Conservation (phyloP, 495 filamentous ascomycete genomes). For the Penicillium samsonianum region DNA sequence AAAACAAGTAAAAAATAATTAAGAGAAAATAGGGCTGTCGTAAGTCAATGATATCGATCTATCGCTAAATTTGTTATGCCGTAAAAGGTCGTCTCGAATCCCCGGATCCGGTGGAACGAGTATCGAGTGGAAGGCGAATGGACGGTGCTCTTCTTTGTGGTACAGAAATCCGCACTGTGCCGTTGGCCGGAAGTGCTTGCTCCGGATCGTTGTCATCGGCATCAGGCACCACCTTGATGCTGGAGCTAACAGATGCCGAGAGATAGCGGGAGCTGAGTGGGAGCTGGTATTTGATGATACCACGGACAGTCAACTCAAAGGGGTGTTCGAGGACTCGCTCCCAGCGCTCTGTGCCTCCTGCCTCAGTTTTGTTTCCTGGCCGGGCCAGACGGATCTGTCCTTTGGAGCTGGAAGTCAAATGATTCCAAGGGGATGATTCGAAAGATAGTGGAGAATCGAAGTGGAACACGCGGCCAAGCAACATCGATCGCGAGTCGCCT, state of each 20-base stretch:
- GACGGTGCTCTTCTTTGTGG: constrained; percentile 7
- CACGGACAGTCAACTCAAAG: constrained; percentile 88
- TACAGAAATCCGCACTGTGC: constrained; percentile 29
- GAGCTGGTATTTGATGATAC: constrained; percentile 84
- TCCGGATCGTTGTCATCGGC: constrained; percentile 31
- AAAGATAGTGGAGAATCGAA: constrained; percentile 89
- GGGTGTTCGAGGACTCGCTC: constrained; percentile 86
- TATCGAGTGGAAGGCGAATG: constrained; percentile 16
- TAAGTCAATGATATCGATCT: constrained; percentile 32
- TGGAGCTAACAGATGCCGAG: constrained; percentile 54
- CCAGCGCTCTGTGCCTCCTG: constrained; percentile 86
- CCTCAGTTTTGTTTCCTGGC: constrained; percentile 87
- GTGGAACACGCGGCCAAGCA: constrained; percentile 79
- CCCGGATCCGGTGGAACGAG: constrained; percentile 7
- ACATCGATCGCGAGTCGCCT: constrained; percentile 75
- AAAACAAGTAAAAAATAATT: constrained; percentile 12
- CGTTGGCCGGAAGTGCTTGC: constrained; percentile 26
- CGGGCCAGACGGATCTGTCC: constrained; percentile 79
- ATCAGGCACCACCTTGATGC: constrained; percentile 53
- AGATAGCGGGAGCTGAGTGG: constrained; percentile 73
- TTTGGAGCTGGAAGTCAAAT: constrained; percentile 62
- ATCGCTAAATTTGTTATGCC: constrained; percentile 33
- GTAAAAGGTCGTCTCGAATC: constrained; percentile 32
- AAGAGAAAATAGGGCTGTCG: constrained; percentile 21
- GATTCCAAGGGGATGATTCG: constrained; percentile 81